Evolutionary conservation across 371 early-diverging fungal genomes (phyloP), one percentile per base, ranked within the genome.

Genomic region (Lichtheimia hyalospora): DNA sequence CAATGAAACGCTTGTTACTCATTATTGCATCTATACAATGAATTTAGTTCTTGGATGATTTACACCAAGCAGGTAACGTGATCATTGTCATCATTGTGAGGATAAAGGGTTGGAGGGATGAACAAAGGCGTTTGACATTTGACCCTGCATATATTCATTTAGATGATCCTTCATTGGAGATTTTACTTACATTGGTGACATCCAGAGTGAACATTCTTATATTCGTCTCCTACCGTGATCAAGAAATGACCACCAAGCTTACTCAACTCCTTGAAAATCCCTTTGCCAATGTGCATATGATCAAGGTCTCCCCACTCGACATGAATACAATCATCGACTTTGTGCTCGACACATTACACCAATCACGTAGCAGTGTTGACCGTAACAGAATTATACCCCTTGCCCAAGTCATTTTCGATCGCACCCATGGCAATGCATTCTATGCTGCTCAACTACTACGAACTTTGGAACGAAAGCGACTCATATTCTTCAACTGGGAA

Each of bases 401-500:
- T 12, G 74, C 71, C 3, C 70, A 79, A 2, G 55, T 74, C 8
- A 52, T 79, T 0, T 71, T 64, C 48, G 66, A 66, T 40, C 71
- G 71, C 23, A 73, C 76, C 0, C 62, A 66, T 41, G 79, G 79
- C 28, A 79, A 75, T 44, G 71, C 74, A 12, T 75, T 79, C 42
- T 79, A 79, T 40, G 66, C 67, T 14, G 54, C 71, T 2, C 79
- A 79, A 49, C 54, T 75, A 40, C 56, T 79, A 10, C 57, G 60
- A 20, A 66, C 75, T 6, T 60, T 74, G 21, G 78, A 74, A 53
- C 73, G 74, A 34, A 75, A 79, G 46, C 71, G 68, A 41, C 53
- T 75, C 3, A 79, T 79, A 14, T 79, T 71, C 48, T 79, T 75
- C 57, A 67, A 79, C 52, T 79, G 79, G 79, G 71, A 73, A 20